Base-by-base conservation (phyloP, 2,329 filamentous ascomycete genomes). In the Parastagonospora nodorum region DNA sequence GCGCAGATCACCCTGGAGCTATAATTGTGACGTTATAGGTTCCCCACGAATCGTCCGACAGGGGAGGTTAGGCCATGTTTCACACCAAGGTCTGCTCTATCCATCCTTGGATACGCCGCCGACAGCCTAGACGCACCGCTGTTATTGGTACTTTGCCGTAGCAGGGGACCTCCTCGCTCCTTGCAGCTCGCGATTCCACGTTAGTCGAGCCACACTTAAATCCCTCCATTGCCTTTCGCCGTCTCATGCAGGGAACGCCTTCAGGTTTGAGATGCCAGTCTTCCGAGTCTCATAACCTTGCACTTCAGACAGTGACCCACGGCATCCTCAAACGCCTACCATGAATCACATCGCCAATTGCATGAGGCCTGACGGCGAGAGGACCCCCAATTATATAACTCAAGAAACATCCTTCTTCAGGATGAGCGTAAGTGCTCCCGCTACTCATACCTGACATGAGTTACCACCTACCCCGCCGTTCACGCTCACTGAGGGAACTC, bases 281-380 rank as follows among this genome's bases (percentile, higher is more conserved):
- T 65, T 62, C 60, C 64, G 59, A 74, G 71, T 74, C 70, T 74
- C 71, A 74, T 67, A 71, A 69, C 71, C 68, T 70, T 69, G 70
- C 57, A 61, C 55, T 58, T 62, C 58, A 63, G 57, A 69, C 66
- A 65, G 61, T 66, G 64, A 70, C 61, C 68, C 60, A 71, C 66
- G 54, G 63, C 59, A 61, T 58, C 61, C 63, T 70, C 68, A 73
- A 70, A 71, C 68, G 50, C 39, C 61, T 45, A 58, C 66, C 68
- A 75, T 75, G 72, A 69, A 71, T 72, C 73, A 76, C 68, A 76
- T 76, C 61, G 72, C 74, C 66, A 74, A 73, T 69, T 75, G 72
- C 69, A 73, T 75, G 58, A 69, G 73, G 46, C 66, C 58, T 37
- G 64, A 63, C 45, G 61, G 63, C 60, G 61, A 67, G 48, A 68